Evolutionary conservation across 2,329 filamentous ascomycete genomes (phyloP).

Genomic region (Trichothecium roseum): DNA sequence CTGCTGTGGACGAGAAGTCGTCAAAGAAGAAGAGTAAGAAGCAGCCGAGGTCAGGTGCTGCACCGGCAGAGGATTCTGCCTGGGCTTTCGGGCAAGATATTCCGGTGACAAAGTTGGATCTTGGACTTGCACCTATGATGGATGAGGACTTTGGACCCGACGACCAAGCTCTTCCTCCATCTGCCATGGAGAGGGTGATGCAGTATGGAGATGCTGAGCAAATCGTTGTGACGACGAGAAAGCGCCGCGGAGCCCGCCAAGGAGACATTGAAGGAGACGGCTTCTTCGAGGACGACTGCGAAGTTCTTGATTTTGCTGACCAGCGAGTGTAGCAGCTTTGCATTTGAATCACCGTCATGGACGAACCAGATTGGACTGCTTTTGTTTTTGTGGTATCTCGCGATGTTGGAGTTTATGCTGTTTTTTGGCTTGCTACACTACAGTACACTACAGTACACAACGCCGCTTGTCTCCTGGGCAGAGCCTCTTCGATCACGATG

Average conservation of each 20-base stretch:
- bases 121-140: conserved; percentile 30
- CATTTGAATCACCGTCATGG: not conserved
- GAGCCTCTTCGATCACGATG: too few species aligned
- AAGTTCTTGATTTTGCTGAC: conserved; percentile 80
- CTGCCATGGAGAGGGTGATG: conserved; percentile 54
- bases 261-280: conserved; percentile 53
- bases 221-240: conserved; percentile 72
- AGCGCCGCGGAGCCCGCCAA: conserved; percentile 45
- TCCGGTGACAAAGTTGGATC: conserved; percentile 37
- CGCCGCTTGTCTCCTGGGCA: too few species aligned
- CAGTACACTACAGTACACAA: too few species aligned
- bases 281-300: conserved; percentile 89
- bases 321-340: conserved; percentile 43
- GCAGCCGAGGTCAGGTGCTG: conserved; percentile 10
- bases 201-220: conserved; percentile 58
- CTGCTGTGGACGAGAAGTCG: conserved; percentile 27
- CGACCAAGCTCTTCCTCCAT: conserved; percentile 49
- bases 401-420: too few species aligned
- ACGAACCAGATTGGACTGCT: too few species aligned
- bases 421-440: too few species aligned
- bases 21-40: conserved; percentile 27
- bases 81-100: conserved; percentile 56
- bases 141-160: conserved; percentile 41
- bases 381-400: too few species aligned
- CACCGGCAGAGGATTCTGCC: conserved; percentile 7